A percentile compares a stretch with the other conserved stretches of the same genome.
These are phyloP conservation scores for Candida silvicultrix DNA, from an alignment of 805 yeast species.

Conservation along the genomic window DNA sequence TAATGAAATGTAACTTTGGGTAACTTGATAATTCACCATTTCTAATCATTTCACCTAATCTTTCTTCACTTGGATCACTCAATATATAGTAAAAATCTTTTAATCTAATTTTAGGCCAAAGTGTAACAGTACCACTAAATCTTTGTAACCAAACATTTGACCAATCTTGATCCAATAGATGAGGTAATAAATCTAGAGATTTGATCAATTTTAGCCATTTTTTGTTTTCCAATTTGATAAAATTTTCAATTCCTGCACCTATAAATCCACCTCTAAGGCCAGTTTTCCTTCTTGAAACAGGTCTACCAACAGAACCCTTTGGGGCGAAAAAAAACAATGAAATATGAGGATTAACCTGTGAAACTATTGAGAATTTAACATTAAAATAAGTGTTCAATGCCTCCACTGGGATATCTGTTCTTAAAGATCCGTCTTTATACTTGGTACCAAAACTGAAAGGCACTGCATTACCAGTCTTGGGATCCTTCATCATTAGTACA, in stretches of 20 bases:
- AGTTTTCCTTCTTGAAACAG: conserved; percentile 55
- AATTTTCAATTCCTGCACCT: conserved; percentile 64
- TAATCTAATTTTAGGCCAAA: conserved; percentile 63
- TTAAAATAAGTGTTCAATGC: conserved; percentile 70
- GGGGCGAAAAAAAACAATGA: conserved; percentile 72
- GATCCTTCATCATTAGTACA: conserved; percentile 64
- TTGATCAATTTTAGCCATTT: conserved; percentile 70
- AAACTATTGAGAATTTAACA: conserved; percentile 68
- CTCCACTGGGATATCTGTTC: conserved; percentile 75
- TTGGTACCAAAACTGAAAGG: conserved; percentile 69
- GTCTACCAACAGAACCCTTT: conserved; percentile 74
- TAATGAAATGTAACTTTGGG: conserved; percentile 61
- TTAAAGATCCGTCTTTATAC: conserved; percentile 74
- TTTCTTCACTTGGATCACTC: conserved; percentile 59
- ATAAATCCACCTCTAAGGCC: conserved; percentile 74
- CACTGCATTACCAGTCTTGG: conserved; percentile 30
- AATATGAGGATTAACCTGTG: conserved; percentile 82
- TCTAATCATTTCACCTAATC: conserved; percentile 45
- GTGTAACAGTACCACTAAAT: conserved; percentile 69
- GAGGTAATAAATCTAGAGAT: conserved; percentile 61
- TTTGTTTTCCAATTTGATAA: conserved; percentile 64
- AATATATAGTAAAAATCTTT: conserved; percentile 58
- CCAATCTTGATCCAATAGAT: conserved; percentile 72
- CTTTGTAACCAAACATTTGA: conserved; percentile 68
- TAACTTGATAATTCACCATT: conserved; percentile 62